phyloP scores from a whole-genome alignment of 1,284 basidiomycete genomes.

The Blastosporella zonata region DNA sequence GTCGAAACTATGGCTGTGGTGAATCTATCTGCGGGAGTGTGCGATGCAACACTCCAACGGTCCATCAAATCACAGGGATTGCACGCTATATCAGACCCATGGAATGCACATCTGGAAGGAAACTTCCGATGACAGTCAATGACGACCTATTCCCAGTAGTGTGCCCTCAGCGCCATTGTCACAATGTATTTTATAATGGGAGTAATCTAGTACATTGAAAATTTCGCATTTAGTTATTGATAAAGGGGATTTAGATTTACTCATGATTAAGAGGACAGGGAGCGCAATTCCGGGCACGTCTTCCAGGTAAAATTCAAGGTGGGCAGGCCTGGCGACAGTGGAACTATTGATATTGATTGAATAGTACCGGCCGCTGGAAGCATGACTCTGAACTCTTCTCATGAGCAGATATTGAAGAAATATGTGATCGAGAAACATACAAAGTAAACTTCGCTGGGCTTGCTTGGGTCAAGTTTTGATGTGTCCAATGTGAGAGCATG shows the following conservation, averaged over 20 bases:
- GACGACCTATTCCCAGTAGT: no score
- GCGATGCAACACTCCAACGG: no score
- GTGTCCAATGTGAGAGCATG: neutral
- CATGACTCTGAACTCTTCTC: neutral
- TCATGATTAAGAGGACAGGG: slow-evolving; percentile 2
- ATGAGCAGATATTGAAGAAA: neutral
- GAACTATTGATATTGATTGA: neutral
- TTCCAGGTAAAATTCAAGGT: neutral
- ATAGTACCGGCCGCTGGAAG: neutral
- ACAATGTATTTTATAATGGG: no score
- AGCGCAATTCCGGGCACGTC: slow-evolving; percentile 1
- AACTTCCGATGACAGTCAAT: no score
- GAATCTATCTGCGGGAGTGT: no score
- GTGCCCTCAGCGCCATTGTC: no score
- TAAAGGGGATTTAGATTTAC: neutral
- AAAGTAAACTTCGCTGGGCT: neutral
- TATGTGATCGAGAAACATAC: neutral
- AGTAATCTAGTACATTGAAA: no score
- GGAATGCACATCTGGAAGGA: no score
- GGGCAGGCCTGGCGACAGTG: neutral
- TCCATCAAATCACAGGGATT: no score
- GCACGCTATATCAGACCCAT: no score
- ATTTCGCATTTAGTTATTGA: neutral
- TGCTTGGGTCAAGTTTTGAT: neutral
- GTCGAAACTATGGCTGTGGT: no score